Percentiles rank a stretch among this genome's conserved stretches.
These are phyloP conservation scores for Ormosia semicastrata DNA, from an alignment of 306 rosid species.

Conservation along the genomic window DNA sequence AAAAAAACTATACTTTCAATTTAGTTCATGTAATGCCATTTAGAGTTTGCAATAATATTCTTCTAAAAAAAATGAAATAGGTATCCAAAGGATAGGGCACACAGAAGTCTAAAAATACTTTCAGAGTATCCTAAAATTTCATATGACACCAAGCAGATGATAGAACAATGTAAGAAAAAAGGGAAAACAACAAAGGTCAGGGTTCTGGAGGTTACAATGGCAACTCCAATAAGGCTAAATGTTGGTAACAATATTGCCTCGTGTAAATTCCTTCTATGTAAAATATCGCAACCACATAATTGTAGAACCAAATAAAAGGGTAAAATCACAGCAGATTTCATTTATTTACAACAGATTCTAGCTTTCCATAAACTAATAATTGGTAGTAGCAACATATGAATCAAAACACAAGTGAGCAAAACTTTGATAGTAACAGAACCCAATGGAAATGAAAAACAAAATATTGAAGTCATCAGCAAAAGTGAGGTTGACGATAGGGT, in stretches of 20 bases:
- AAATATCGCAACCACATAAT: neutral
- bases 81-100: neutral
- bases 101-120: neutral
- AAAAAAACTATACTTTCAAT: neutral
- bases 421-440: constrained; percentile 42
- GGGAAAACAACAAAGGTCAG: neutral
- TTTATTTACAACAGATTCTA: constrained; percentile 31
- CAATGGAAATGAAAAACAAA: constrained; percentile 20
- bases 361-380: constrained; percentile 31
- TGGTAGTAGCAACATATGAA: constrained; percentile 27
- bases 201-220: neutral
- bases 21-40: neutral
- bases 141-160: neutral
- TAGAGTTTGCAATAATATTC: neutral
- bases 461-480: constrained; percentile 26
- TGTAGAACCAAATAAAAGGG: neutral
- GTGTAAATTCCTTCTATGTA: neutral
- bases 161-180: neutral
- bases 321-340: neutral
- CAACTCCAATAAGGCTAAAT: neutral
- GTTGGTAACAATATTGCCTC: neutral
- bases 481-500: constrained; percentile 17
- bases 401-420: constrained; percentile 47
- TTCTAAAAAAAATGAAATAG: neutral
- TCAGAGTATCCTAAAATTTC: neutral